These are phyloP conservation scores for Boletus semigastroideus DNA, from an alignment of 1,284 basidiomycete species.

Conservation along the genomic window DNA sequence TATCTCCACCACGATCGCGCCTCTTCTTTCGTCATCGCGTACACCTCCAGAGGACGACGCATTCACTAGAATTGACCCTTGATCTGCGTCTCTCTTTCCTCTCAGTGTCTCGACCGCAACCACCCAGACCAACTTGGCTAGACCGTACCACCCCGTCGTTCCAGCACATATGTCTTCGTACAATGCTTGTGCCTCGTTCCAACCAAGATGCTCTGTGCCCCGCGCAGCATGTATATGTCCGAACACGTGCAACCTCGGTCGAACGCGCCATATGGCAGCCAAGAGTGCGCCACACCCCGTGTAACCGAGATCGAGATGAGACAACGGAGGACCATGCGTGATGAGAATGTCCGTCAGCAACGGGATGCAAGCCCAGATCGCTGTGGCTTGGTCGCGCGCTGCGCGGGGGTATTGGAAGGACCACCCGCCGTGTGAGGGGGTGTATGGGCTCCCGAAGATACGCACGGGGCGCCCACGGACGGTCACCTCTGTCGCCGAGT, in stretches of 20 bases:
- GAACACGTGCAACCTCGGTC: constrained; percentile 40
- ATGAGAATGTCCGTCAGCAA: constrained; percentile 39
- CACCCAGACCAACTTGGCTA: constrained; percentile 16
- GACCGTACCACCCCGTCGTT: constrained; percentile 20
- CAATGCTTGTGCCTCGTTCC: constrained; percentile 30
- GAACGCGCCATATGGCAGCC: constrained; percentile 32
- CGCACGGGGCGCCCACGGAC: constrained; percentile 10
- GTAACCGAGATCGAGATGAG: constrained; percentile 32
- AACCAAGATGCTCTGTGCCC: constrained; percentile 33
- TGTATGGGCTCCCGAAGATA: constrained; percentile 21
- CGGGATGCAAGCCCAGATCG: constrained; percentile 30
- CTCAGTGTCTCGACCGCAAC: constrained; percentile 2
- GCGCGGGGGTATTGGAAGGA: constrained; percentile 10
- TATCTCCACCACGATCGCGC: constrained; percentile 9
- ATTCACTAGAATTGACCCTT: constrained; percentile 31
- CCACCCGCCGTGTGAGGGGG: constrained; percentile 16
- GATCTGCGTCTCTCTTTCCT: constrained; percentile 3
- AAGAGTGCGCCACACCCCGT: constrained; percentile 37
- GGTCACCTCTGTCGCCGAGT: constrained; percentile 7
- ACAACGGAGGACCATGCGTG: constrained; percentile 42
- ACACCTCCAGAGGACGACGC: constrained; percentile 27
- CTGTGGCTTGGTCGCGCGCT: constrained; percentile 3
- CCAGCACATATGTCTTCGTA: constrained; percentile 35
- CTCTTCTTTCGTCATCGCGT: constrained; percentile 22
- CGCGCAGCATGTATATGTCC: constrained; percentile 43